A percentile compares a stretch with the other conserved stretches of the same genome.
Evolutionary conservation across 768 basidiomycete species (phyloP).

Genomic region (Russula sp.): DNA sequence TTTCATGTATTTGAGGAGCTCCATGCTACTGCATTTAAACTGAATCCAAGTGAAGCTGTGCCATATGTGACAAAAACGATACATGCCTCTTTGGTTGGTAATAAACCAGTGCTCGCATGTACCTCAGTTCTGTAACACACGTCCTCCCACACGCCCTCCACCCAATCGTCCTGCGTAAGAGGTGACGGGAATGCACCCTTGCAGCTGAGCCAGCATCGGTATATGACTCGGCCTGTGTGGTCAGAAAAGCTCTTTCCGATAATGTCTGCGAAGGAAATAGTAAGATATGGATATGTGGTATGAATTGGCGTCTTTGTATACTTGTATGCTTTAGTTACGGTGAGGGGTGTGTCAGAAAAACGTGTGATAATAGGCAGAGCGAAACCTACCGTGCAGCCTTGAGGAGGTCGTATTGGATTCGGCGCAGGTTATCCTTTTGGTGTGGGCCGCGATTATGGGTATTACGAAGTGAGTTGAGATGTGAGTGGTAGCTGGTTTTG

Average conservation of each 20-base stretch:
- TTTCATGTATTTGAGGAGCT: not conserved
- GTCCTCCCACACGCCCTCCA: not conserved
- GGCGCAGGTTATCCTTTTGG: not conserved
- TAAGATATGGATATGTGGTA: not conserved
- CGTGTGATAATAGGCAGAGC: not conserved
- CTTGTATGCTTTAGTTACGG: not conserved
- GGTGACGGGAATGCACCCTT: conserved; percentile 13
- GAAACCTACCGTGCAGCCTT: conserved; percentile 2
- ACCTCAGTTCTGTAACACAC: not conserved
- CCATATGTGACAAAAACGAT: not conserved
- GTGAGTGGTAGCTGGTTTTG: conserved; percentile 1
- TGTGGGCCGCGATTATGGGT: not conserved
- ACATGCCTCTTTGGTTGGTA: not conserved
- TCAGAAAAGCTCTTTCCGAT: not conserved
- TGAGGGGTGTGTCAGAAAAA: not conserved
- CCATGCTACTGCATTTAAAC: not conserved
- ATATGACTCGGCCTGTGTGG: not conserved
- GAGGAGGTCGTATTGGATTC: conserved; percentile 10
- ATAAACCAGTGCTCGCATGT: not conserved
- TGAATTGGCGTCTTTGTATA: not conserved
- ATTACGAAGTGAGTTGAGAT: not conserved
- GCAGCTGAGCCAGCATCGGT: conserved; percentile 9
- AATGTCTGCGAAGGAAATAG: not conserved
- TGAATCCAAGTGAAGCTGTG: conserved; percentile 5
- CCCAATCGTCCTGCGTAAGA: not conserved